phyloP scores from a whole-genome alignment of 192 early-diverging fungal genomes.

The Cetraspora pellucida region DNA sequence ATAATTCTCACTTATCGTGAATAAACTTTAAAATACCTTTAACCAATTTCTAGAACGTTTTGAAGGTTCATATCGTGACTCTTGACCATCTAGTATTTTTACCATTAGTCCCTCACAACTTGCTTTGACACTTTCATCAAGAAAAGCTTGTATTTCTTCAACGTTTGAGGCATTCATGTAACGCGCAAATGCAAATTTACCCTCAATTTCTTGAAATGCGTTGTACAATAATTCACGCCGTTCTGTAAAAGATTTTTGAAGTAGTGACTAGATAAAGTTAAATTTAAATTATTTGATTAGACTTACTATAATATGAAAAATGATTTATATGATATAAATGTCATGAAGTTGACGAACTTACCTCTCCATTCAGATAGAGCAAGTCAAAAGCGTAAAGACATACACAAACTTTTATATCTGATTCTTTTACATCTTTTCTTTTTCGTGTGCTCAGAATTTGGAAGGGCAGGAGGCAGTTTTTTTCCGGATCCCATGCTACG shows the following conservation, averaged over 20 bases:
- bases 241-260: slow-evolving; percentile 70
- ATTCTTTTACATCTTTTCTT: slow-evolving; percentile 89
- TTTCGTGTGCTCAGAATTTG: slow-evolving; percentile 95
- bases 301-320: no score
- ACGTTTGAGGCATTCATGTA: slow-evolving; percentile 78
- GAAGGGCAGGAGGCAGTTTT: slow-evolving; percentile 91
- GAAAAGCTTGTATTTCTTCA: slow-evolving; percentile 94
- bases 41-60: slow-evolving; percentile 98
- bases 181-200: slow-evolving; percentile 89
- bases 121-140: slow-evolving; percentile 75
- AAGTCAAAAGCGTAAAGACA: slow-evolving; percentile 98
- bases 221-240: slow-evolving; percentile 74
- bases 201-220: slow-evolving; percentile 75
- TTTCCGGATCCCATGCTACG: slow-evolving; percentile 95
- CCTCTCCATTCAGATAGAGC: slow-evolving; percentile 91
- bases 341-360: slow-evolving; percentile 32
- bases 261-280: slow-evolving; percentile 60
- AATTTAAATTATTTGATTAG: no score
- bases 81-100: slow-evolving; percentile 86
- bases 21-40: slow-evolving; percentile 60
- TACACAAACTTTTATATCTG: slow-evolving; percentile 92
- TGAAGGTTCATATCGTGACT: slow-evolving; percentile 92
- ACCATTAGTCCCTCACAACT: slow-evolving; percentile 99
- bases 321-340: neutral
- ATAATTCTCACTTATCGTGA: neutral